Percentiles rank a stretch among this genome's conserved stretches.
Evolutionary conservation across 768 basidiomycete genomes (phyloP).

Genomic region (Suillus tomentosus): DNA sequence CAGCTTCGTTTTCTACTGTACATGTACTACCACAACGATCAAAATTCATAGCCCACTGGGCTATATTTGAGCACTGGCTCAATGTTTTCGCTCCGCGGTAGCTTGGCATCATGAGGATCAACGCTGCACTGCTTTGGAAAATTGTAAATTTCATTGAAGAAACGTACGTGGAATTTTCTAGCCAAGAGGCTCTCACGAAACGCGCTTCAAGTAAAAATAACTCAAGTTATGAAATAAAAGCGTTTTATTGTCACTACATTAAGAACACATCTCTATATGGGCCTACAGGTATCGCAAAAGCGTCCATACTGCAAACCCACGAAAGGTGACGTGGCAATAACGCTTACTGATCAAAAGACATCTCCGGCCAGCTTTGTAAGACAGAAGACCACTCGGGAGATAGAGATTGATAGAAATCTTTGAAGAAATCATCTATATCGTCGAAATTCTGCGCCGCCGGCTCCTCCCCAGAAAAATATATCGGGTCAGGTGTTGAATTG

Average conservation of each 20-base stretch:
- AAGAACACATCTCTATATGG: not conserved
- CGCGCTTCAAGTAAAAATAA: not conserved
- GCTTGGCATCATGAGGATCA: not conserved
- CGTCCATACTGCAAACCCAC: not conserved
- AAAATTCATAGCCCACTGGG: not conserved
- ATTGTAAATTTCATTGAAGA: not conserved
- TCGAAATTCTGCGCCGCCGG: not conserved
- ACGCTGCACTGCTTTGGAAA: too few species aligned
- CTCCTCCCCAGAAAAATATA: not conserved
- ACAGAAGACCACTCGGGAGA: not conserved
- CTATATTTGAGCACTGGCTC: not conserved
- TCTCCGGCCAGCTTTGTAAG: not conserved
- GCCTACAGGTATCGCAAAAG: not conserved
- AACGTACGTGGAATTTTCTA: too few species aligned
- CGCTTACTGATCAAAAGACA: not conserved
- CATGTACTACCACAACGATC: not conserved
- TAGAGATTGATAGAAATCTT: not conserved
- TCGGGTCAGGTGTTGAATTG: not conserved
- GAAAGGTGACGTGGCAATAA: not conserved
- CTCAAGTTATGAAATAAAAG: not conserved
- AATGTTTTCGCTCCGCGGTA: not conserved
- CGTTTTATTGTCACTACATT: not conserved
- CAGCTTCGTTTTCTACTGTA: not conserved
- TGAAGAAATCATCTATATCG: not conserved
- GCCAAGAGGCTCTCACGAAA: not conserved